phyloP scores from a whole-genome alignment of 345 rosid genomes.

The Citrus inodora region DNA sequence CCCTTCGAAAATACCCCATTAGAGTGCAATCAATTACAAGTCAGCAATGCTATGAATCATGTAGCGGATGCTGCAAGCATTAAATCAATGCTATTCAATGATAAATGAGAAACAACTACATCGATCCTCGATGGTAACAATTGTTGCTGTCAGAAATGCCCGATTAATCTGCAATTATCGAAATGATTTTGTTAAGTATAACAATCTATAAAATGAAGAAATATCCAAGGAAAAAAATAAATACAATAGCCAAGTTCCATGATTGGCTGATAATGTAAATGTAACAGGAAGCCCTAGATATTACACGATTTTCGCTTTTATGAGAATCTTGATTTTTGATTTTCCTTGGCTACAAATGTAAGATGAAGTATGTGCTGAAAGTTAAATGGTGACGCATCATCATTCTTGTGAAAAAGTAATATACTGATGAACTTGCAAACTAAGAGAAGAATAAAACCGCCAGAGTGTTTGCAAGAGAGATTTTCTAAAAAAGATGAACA shows the following conservation, averaged over 20 bases:
- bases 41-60: background rate
- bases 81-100: background rate
- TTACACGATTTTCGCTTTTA: background rate
- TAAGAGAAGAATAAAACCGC: background rate
- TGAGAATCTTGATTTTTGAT: background rate
- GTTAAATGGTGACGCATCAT: background rate
- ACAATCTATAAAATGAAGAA: background rate
- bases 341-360: background rate
- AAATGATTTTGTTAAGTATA: background rate
- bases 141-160: background rate
- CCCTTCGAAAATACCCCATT: background rate
- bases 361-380: background rate
- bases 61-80: conserved; percentile 4
- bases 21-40: background rate
- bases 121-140: background rate
- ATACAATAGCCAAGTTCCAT: background rate
- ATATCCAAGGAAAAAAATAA: background rate
- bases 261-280: background rate
- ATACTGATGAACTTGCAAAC: background rate
- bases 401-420: background rate
- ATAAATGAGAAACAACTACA: conserved; percentile 1
- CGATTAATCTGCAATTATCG: conserved; percentile 25
- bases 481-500: background rate
- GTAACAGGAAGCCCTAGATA: background rate
- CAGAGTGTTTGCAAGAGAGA: background rate